Evolutionary conservation across 1,284 basidiomycete genomes (phyloP), one percentile per base, ranked within the genome.

Genomic region (Microbotryum scabiosae): DNA sequence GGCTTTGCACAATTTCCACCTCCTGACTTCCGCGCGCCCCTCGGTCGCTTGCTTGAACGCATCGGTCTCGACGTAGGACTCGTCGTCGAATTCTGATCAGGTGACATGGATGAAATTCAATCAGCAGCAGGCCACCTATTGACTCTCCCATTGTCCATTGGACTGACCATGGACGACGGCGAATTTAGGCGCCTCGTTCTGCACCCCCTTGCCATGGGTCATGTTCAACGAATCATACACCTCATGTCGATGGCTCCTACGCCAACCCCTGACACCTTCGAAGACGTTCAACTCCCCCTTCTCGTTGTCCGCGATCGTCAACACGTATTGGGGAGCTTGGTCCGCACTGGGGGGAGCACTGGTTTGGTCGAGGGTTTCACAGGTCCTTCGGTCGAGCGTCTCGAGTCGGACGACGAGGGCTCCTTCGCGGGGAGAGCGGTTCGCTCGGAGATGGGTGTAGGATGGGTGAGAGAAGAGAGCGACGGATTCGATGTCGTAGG

Each of bases 371-470:
- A 73, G 60, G 8, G 71, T 63, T 36, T 67, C 56, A 58, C 73
- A 73, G 47, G 74, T 75, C 3, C 76, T 44, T 26, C 76, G 67
- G 61, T 77, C 76, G 46, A 77, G 69, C 3, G 72, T 66, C 7
- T 64, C 74, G 21, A 77, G 60, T 4, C 73, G 64, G 1, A 62
- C 62, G 28, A 77, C 72, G 49, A 77, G 60, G 16, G 71, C 73
- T 4, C 73, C 75, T 62, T 77, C 76, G 21, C 76, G 66, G 9
- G 61, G 62, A 6, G 71, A 73, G 26, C 75, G 69, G 54, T 75
- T 65, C 14, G 64, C 64, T 21, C 76, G 65, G 32, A 77, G 68
- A 16, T 54, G 48, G 14, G 73, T 73, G 65, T 77, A 77, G 26
- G 65, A 62, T 1, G 56, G 45, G 56, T 77, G 62, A 1, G 65